These are phyloP conservation scores for Pseudogymnoascus sp. DNA, from an alignment of 2,329 filamentous ascomycete species.

Conservation along the genomic window DNA sequence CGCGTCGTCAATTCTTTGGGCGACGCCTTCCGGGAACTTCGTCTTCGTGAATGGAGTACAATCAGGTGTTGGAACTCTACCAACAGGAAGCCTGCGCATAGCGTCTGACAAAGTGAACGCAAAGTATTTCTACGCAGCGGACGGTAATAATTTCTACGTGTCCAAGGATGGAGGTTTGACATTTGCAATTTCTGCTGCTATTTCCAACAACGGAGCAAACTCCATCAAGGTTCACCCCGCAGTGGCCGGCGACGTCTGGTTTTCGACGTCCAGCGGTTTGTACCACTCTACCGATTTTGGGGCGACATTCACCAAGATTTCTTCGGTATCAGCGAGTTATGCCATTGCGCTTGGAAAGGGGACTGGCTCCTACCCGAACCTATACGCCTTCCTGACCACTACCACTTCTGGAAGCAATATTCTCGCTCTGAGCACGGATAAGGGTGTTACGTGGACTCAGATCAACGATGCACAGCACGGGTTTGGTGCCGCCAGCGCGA, in stretches of 20 bases:
- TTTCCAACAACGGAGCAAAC: slow-evolving; percentile 42
- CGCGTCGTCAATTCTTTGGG: slow-evolving; percentile 43
- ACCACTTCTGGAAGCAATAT: slow-evolving; percentile 19
- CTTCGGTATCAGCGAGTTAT: slow-evolving; percentile 15
- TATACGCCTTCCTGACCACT: slow-evolving; percentile 26
- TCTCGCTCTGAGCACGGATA: slow-evolving; percentile 25
- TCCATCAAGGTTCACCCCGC: slow-evolving; percentile 49
- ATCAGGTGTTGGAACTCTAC: background rate
- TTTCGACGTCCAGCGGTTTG: slow-evolving; percentile 46
- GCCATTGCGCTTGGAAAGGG: slow-evolving; percentile 23
- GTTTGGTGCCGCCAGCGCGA: slow-evolving; percentile 23
- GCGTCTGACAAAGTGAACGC: slow-evolving; percentile 48
- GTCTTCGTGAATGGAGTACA: slow-evolving; percentile 20
- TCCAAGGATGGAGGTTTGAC: slow-evolving; percentile 41
- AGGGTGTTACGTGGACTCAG: slow-evolving; percentile 24
- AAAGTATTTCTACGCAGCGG: slow-evolving; percentile 34
- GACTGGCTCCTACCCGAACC: slow-evolving; percentile 18
- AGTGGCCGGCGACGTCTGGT: slow-evolving; percentile 52
- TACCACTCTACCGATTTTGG: slow-evolving; percentile 48
- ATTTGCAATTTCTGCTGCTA: slow-evolving; percentile 35
- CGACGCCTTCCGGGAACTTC: slow-evolving; percentile 35
- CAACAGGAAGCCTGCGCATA: slow-evolving; percentile 26
- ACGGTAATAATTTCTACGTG: slow-evolving; percentile 35
- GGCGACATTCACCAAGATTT: slow-evolving; percentile 28
- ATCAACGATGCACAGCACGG: slow-evolving; percentile 26